Evolutionary conservation across 805 yeast genomes (phyloP).

Genomic region (Ogataea glucozyma): DNA sequence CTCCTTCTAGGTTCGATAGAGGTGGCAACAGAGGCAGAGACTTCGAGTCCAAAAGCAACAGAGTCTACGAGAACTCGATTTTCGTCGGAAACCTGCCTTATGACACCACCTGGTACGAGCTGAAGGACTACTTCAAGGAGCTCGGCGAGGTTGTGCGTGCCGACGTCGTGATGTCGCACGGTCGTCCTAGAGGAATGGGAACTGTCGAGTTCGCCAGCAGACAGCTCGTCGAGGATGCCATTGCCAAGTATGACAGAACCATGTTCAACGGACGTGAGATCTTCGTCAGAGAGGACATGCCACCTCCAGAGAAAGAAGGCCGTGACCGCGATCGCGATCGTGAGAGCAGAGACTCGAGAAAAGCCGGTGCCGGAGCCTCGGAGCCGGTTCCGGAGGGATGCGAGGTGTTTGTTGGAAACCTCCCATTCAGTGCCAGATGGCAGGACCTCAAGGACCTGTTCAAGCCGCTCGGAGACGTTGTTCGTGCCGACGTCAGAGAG

Average conservation of each 20-base stretch:
- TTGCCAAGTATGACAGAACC: constrained; percentile 64
- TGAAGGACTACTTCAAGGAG: constrained; percentile 58
- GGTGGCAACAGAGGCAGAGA: constrained; percentile 25
- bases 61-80: constrained; percentile 68
- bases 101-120: constrained; percentile 57
- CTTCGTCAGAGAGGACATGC: constrained; percentile 88
- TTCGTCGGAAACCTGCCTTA: constrained; percentile 77
- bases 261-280: constrained; percentile 72
- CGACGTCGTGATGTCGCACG: constrained; percentile 76
- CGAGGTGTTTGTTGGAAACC: constrained; percentile 76
- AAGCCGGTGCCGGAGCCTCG: constrained; percentile 12
- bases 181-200: constrained; percentile 87
- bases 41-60: constrained; percentile 42
- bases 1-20: constrained; percentile 8
- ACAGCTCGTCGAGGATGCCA: constrained; percentile 71
- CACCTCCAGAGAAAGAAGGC: constrained; percentile 58
- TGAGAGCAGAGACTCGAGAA: constrained; percentile 15
- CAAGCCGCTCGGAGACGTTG: constrained; percentile 73
- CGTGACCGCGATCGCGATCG: constrained; percentile 15
- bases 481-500: constrained; percentile 74
- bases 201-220: constrained; percentile 77
- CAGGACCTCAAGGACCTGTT: constrained; percentile 83
- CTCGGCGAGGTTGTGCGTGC: constrained; percentile 74
- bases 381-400: constrained; percentile 32
- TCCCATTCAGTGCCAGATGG: constrained; percentile 84